Evolutionary conservation across 495 filamentous ascomycete species (phyloP).

Genomic region (Zalerion maritima): DNA sequence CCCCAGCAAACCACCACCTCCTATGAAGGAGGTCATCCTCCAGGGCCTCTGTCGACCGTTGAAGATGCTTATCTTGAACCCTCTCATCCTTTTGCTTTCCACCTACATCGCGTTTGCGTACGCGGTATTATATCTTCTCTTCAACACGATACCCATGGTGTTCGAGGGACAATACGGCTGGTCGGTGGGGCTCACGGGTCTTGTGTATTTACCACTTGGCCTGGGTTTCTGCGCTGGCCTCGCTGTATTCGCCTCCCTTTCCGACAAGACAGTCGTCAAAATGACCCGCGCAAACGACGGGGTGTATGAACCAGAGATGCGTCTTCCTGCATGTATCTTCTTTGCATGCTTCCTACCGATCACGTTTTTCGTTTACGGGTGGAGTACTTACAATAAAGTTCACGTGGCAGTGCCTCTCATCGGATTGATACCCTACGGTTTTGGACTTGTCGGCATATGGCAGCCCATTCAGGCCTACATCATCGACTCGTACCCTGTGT

Average conservation of each 20-base stretch:
- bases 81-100: slow-evolving; percentile 54
- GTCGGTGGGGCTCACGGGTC: slow-evolving; percentile 17
- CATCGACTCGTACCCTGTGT: slow-evolving; percentile 40
- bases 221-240: slow-evolving; percentile 24
- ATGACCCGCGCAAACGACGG: slow-evolving; percentile 32
- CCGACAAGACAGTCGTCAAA: slow-evolving; percentile 24
- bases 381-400: slow-evolving; percentile 19
- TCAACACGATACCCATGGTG: slow-evolving; percentile 51
- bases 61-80: slow-evolving; percentile 42
- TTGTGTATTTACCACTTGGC: slow-evolving; percentile 33
- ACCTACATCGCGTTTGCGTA: slow-evolving; percentile 65
- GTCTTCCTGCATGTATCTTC: slow-evolving; percentile 24
- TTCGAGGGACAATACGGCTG: slow-evolving; percentile 40
- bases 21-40: slow-evolving; percentile 14
- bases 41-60: slow-evolving; percentile 36
- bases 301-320: slow-evolving; percentile 44
- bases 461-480: slow-evolving; percentile 40
- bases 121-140: slow-evolving; percentile 63
- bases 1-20: slow-evolving; percentile 5
- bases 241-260: slow-evolving; percentile 19
- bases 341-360: slow-evolving; percentile 24
- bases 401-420: slow-evolving; percentile 43
- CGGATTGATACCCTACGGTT: slow-evolving; percentile 32
- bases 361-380: slow-evolving; percentile 34
- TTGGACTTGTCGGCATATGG: slow-evolving; percentile 36